Conservation (phyloP, 331 rosid species). For the Stylosanthes scabra region DNA sequence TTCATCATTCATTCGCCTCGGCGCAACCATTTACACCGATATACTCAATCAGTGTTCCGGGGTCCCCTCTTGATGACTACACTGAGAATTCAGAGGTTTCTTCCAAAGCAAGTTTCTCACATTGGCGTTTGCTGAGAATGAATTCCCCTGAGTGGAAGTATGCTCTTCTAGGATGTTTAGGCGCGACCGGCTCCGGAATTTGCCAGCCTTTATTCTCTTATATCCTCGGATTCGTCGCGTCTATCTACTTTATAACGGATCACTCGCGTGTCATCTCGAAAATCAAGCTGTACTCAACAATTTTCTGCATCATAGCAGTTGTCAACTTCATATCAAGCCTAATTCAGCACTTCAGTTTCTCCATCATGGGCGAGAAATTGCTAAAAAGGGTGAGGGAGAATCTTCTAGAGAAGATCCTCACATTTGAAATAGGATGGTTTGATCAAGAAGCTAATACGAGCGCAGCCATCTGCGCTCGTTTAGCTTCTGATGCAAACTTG, state of each 20-base stretch:
- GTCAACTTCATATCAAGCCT: conserved; percentile 58
- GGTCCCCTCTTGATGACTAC: conserved; percentile 46
- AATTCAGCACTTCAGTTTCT: conserved; percentile 68
- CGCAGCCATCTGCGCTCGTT: conserved; percentile 69
- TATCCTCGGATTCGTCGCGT: conserved; percentile 70
- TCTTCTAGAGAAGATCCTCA: conserved; percentile 58
- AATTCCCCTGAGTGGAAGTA: conserved; percentile 85
- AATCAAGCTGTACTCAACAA: conserved; percentile 51
- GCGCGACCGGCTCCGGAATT: conserved; percentile 67
- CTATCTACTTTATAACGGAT: conserved; percentile 63
- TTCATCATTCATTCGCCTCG: conserved; percentile 34
- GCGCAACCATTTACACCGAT: conserved; percentile 53
- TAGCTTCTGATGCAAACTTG: conserved; percentile 68
- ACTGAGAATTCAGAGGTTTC: conserved; percentile 15
- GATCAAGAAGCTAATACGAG: conserved; percentile 73
- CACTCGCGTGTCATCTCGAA: conserved; percentile 50
- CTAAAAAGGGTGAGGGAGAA: conserved; percentile 65
- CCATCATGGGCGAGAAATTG: conserved; percentile 78
- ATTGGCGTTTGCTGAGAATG: conserved; percentile 67
- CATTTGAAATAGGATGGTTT: conserved; percentile 85
- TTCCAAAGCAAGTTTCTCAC: conserved; percentile 45
- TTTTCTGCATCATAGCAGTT: conserved; percentile 60
- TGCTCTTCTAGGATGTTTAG: conserved; percentile 69
- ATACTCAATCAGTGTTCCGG: conserved; percentile 53
- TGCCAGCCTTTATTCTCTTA: conserved; percentile 71